Evolutionary conservation across 2,329 filamentous ascomycete species (phyloP), one percentile per base, ranked within the genome.

Genomic region (Penicillium verrucosum): DNA sequence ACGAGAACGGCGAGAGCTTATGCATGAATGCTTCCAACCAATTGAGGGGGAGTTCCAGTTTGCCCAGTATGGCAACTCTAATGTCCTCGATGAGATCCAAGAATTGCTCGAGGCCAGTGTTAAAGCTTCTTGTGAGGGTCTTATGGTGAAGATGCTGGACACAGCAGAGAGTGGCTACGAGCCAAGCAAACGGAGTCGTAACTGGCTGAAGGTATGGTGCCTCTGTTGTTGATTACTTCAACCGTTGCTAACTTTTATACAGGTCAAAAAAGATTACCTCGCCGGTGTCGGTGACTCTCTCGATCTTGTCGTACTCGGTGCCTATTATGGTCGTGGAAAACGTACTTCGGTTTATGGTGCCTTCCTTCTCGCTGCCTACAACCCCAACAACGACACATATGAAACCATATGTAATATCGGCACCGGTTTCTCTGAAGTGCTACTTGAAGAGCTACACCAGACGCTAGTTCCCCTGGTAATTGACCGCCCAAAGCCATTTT

Each of bases 71-170:
- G 94, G 92, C 78, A 82, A 99, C 69, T 90, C 90, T 11, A 89
- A 88, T 67, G 90, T 97, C 64, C 81, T 99, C 4, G 93, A 97
- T 51, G 90, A 96, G 68, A 99, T 99, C 53, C 93, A 97, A 70
- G 82, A 81, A 1, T 89, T 99, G 67, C 82, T 99, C 2, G 94
- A 99, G 68, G 93, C 97, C 57, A 94, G 90, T 67, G 89, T 99
- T 62, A 96, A 96, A 74, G 90, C 92, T 2, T 95, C 91, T 0
- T 99, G 94, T 70, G 94, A 99, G 78, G 94, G 94, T 11, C 80
- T 99, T 51, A 99, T 99, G 94, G 94, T 99, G 14, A 99, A 99
- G 80, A 99, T 99, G 94, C 78, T 99, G 57, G 93, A 97, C 72
- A 94, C 93, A 0, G 80, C 84, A 7, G 93, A 97, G 75, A 96